A percentile compares a stretch with the other conserved stretches of the same genome.
Conservation (phyloP, 352 stramenopile genomes). For the Phytophthora ramorum region DNA sequence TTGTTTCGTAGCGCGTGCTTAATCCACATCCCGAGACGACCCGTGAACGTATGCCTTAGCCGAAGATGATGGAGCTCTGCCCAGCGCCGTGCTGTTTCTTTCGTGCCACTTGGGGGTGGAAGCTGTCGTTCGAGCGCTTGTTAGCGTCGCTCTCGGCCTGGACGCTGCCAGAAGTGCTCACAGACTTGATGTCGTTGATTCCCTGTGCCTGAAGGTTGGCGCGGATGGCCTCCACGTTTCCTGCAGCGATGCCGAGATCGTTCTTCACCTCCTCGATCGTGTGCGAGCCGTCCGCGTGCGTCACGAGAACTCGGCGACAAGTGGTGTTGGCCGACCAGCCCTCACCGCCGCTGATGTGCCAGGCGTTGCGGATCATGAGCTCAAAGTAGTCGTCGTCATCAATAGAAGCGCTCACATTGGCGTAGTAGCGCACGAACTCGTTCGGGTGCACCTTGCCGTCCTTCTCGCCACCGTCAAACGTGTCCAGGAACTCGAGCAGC, state of each 20-base stretch:
- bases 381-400: slow-evolving; percentile 94
- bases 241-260: slow-evolving; percentile 72
- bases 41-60: slow-evolving; percentile 39
- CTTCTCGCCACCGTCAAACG: slow-evolving; percentile 88
- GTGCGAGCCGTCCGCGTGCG: slow-evolving; percentile 79
- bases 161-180: slow-evolving; percentile 59
- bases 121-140: slow-evolving; percentile 56
- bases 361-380: slow-evolving; percentile 92
- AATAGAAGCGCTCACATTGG: slow-evolving; percentile 90
- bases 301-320: slow-evolving; percentile 90
- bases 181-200: slow-evolving; percentile 54
- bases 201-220: slow-evolving; percentile 78
- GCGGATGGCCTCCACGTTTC: slow-evolving; percentile 80
- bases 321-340: slow-evolving; percentile 87
- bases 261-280: slow-evolving; percentile 89
- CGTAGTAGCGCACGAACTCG: slow-evolving; percentile 93
- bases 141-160: slow-evolving; percentile 59
- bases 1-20: neutral
- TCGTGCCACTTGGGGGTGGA: slow-evolving; percentile 66
- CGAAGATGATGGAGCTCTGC: slow-evolving; percentile 85
- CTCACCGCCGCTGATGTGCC: slow-evolving; percentile 87
- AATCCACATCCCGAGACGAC: too few relatives aligned
- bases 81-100: slow-evolving; percentile 85
- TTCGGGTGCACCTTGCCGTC: slow-evolving; percentile 84
- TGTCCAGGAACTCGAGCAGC: slow-evolving; percentile 87